phyloP scores from a whole-genome alignment of 2,329 filamentous ascomycete species.

The Ophiocordyceps robertsii region DNA sequence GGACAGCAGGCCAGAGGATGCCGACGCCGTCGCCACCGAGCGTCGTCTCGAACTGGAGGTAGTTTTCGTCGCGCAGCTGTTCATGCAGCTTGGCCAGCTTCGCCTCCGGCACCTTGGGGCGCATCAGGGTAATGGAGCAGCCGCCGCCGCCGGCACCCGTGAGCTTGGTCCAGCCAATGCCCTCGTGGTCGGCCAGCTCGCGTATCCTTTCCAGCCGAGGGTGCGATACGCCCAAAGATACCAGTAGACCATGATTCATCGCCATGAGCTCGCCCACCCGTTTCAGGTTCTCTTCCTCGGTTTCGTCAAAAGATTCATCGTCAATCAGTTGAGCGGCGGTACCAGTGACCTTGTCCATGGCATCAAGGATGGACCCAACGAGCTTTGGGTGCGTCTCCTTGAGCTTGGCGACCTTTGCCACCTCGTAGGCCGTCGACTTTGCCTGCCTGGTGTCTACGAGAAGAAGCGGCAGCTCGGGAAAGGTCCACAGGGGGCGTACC shows the following conservation, averaged over 20 bases:
- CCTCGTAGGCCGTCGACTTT: slow-evolving; percentile 74
- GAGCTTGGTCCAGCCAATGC: slow-evolving; percentile 92
- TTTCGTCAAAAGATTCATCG: slow-evolving; percentile 53
- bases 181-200: slow-evolving; percentile 78
- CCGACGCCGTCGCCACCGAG: slow-evolving; percentile 89
- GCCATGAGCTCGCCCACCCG: slow-evolving; percentile 78
- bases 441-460: slow-evolving; percentile 80
- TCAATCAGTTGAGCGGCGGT: slow-evolving; percentile 40
- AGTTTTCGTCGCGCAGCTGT: slow-evolving; percentile 57
- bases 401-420: slow-evolving; percentile 70
- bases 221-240: slow-evolving; percentile 88
- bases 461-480: slow-evolving; percentile 82
- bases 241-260: slow-evolving; percentile 85
- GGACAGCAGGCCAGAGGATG: slow-evolving; percentile 81
- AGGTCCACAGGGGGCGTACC: slow-evolving; percentile 68
- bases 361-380: slow-evolving; percentile 67
- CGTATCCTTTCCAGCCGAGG: slow-evolving; percentile 83
- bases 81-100: slow-evolving; percentile 50
- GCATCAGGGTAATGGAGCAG: slow-evolving; percentile 84
- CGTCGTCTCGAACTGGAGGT: slow-evolving; percentile 75
- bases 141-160: slow-evolving; percentile 93
- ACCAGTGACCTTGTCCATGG: slow-evolving; percentile 62
- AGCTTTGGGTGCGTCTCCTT: slow-evolving; percentile 61
- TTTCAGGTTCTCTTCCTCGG: slow-evolving; percentile 49
- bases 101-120: slow-evolving; percentile 44